These are phyloP conservation scores for Russula emetica DNA, from an alignment of 768 basidiomycete genomes.

Conservation along the genomic window DNA sequence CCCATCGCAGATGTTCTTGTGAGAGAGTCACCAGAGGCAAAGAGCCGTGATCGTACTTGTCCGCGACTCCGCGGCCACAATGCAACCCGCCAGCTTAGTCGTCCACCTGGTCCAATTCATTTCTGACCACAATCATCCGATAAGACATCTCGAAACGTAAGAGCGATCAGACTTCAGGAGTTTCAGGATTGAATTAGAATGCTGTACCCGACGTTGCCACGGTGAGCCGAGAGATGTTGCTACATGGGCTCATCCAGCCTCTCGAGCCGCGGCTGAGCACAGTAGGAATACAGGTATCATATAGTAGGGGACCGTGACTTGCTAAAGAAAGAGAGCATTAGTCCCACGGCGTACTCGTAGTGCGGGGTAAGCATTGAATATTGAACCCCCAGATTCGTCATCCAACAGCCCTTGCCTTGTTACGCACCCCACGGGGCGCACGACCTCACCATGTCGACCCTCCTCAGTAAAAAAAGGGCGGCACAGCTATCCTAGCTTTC, in stretches of 20 bases:
- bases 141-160: no score
- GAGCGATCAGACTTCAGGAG: no score
- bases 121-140: no score
- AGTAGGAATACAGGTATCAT: neutral
- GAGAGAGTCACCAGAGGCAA: no score
- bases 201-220: neutral
- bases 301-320: neutral
- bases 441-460: no score
- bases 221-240: neutral
- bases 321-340: no score
- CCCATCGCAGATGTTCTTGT: neutral
- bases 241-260: neutral
- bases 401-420: neutral
- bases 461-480: no score
- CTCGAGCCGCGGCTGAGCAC: neutral
- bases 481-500: no score
- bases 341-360: neutral
- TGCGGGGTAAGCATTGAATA: neutral
- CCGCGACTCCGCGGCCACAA: neutral
- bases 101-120: no score
- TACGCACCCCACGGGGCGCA: no score
- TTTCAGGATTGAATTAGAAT: neutral
- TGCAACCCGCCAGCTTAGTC: neutral
- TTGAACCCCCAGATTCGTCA: neutral
- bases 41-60: no score